Conservation (phyloP, 2,329 filamentous ascomycete species). For the Amesomyces nigricolor region DNA sequence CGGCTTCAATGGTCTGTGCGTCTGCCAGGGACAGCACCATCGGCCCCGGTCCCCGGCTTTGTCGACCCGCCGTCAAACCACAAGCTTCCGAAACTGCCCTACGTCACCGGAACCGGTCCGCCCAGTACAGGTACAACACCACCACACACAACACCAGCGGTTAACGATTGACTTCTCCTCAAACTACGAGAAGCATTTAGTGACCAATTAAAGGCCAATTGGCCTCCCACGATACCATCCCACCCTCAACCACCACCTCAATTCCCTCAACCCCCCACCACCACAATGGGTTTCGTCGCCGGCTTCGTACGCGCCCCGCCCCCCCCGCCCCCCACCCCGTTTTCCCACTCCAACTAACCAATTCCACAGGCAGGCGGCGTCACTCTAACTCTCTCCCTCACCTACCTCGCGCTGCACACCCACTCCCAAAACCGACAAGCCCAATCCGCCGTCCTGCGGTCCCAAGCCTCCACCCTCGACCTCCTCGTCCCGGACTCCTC, state of each 20-base stretch:
- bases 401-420: constrained; percentile 65
- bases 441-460: constrained; percentile 52
- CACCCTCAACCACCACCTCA: constrained; percentile 14
- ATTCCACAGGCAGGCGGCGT: constrained; percentile 63
- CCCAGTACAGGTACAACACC: not conserved
- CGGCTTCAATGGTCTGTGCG: not conserved
- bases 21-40: not conserved
- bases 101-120: constrained; percentile 7
- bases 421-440: constrained; percentile 63
- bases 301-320: constrained; percentile 58
- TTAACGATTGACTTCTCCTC: not conserved
- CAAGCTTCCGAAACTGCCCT: not conserved
- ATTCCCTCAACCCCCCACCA: not conserved
- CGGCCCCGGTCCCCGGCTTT: not conserved
- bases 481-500: constrained; percentile 34
- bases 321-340: not conserved
- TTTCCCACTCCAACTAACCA: not conserved
- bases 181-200: not conserved
- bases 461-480: constrained; percentile 51
- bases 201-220: constrained; percentile 1
- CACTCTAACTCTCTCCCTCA: constrained; percentile 65
- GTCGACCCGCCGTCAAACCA: not conserved
- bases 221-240: not conserved
- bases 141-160: not conserved
- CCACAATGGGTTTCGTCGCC: constrained; percentile 63